phyloP scores from a whole-genome alignment of 805 yeast genomes.

The Myxozyma sirexii region DNA sequence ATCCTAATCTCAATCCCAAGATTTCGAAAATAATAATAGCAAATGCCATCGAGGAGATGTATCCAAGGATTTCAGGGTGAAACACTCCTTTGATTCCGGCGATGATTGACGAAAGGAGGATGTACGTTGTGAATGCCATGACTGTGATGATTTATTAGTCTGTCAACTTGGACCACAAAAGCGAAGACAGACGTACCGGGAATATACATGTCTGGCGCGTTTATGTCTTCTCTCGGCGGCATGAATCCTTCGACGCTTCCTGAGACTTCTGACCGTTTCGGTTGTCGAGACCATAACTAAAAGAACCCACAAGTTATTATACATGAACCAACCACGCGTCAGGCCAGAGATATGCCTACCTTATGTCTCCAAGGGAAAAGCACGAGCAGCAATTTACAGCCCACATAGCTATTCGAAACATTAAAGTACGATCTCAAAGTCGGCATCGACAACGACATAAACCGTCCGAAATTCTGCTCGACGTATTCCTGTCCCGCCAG shows the following conservation, averaged over 20 bases:
- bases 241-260: constrained; percentile 55
- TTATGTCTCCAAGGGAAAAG: constrained; percentile 83
- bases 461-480: constrained; percentile 64
- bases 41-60: constrained; percentile 79
- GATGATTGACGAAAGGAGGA: constrained; percentile 77
- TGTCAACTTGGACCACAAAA: background rate
- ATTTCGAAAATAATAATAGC: constrained; percentile 82
- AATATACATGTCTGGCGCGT: constrained; percentile 95
- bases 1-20: constrained; percentile 72
- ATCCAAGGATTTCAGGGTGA: constrained; percentile 90
- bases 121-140: constrained; percentile 89
- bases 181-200: constrained; percentile 49
- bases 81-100: constrained; percentile 87
- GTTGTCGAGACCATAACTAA: constrained; percentile 36
- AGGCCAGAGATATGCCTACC: no score
- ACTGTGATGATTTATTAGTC: constrained; percentile 37
- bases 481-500: constrained; percentile 78
- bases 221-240: constrained; percentile 81
- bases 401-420: constrained; percentile 85
- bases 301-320: no score
- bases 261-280: constrained; percentile 45
- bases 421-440: constrained; percentile 85
- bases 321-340: no score
- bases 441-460: constrained; percentile 47
- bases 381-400: constrained; percentile 69